Evolutionary conservation across 768 basidiomycete genomes (phyloP).

Genomic region (Kwoniella shandongensis): DNA sequence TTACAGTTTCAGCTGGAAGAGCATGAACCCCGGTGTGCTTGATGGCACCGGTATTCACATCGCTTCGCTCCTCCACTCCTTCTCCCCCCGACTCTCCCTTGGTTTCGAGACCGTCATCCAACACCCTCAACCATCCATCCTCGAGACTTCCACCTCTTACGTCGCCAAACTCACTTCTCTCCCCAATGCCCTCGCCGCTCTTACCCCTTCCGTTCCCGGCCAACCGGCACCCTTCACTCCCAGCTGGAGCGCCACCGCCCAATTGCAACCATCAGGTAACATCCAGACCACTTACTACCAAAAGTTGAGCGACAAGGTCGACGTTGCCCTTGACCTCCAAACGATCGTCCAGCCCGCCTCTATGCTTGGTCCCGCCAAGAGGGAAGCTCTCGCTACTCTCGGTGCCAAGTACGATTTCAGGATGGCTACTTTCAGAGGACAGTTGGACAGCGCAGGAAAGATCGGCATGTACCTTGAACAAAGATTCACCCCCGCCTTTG

Average conservation of each 20-base stretch:
- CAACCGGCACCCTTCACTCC: slow-evolving; percentile 40
- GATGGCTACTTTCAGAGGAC: slow-evolving; percentile 88
- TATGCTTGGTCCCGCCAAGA: slow-evolving; percentile 61
- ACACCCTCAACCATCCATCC: slow-evolving; percentile 65
- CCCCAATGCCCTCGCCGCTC: slow-evolving; percentile 32
- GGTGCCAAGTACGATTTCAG: slow-evolving; percentile 97
- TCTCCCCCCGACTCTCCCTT: slow-evolving; percentile 84
- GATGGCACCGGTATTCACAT: slow-evolving; percentile 90
- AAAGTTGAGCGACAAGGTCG: slow-evolving; percentile 89
- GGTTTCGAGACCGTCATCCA: slow-evolving; percentile 85
- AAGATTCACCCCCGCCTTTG: slow-evolving; percentile 89
- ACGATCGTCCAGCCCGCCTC: slow-evolving; percentile 63
- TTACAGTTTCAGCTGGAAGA: slow-evolving; percentile 79
- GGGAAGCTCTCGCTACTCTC: slow-evolving; percentile 88
- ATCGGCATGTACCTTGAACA: slow-evolving; percentile 93
- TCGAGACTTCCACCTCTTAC: slow-evolving; percentile 59
- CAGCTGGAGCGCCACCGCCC: slow-evolving; percentile 88
- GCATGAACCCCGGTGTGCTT: slow-evolving; percentile 83
- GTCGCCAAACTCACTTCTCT: slow-evolving; percentile 54
- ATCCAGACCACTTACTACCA: slow-evolving; percentile 95
- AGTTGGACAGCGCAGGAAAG: slow-evolving; percentile 91
- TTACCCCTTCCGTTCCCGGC: slow-evolving; percentile 38
- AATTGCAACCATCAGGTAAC: slow-evolving; percentile 76
- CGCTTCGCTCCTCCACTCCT: slow-evolving; percentile 85
- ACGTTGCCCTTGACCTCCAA: slow-evolving; percentile 92